Conservation (phyloP, 345 rosid genomes). For the Zanthoxylum bungeanum region DNA sequence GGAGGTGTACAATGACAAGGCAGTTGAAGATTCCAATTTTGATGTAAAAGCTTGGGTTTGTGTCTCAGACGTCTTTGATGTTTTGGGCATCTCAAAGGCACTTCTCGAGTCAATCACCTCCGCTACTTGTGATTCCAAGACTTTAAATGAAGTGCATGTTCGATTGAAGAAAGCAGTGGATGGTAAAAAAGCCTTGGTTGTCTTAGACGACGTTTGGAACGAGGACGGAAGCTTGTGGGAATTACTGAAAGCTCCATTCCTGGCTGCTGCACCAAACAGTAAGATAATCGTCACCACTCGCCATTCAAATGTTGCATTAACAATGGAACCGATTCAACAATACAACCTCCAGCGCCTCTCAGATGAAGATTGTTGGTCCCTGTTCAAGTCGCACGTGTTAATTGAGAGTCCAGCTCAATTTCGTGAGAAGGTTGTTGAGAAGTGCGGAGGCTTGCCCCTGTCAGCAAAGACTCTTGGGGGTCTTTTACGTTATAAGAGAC, state of each 20-base stretch:
- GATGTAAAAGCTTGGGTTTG: neutral
- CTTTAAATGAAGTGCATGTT: neutral
- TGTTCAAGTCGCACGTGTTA: constrained; percentile 10
- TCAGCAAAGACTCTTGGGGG: constrained; percentile 25
- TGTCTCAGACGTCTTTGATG: neutral
- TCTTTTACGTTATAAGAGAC: constrained; percentile 7
- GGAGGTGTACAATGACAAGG: constrained; percentile 4
- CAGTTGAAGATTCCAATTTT: neutral
- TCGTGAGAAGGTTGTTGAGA: constrained; percentile 5
- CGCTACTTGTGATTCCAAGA: neutral
- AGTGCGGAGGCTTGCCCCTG: constrained; percentile 23
- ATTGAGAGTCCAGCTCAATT: neutral
- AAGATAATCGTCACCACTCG: constrained; percentile 1
- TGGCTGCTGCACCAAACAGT: neutral
- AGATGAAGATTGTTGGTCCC: constrained; percentile 14
- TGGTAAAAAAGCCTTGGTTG: neutral
- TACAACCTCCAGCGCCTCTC: neutral
- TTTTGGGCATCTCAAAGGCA: neutral
- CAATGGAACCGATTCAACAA: constrained; percentile 1
- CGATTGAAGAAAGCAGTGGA: neutral
- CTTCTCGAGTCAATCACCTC: neutral
- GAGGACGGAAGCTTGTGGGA: neutral
- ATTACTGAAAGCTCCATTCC: neutral
- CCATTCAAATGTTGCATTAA: neutral
- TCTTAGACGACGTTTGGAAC: neutral